phyloP scores from a whole-genome alignment of 345 rosid genomes.

The Populus nigra region DNA sequence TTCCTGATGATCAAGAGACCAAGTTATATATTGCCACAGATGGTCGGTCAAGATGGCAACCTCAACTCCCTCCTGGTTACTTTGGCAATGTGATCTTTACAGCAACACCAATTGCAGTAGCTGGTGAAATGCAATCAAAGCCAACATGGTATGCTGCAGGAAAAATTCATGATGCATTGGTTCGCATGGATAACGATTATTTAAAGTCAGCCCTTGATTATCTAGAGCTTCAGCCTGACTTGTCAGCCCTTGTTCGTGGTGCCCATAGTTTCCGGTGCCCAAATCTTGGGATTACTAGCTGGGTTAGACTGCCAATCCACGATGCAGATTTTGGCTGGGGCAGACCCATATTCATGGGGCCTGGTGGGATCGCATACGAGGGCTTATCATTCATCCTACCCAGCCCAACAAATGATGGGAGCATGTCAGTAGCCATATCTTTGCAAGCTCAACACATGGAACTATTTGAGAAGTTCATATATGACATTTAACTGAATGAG shows the following conservation, averaged over 20 bases:
- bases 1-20: slow-evolving; percentile 57
- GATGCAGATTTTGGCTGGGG: slow-evolving; percentile 98
- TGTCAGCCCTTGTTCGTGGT: slow-evolving; percentile 72
- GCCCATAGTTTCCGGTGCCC: slow-evolving; percentile 84
- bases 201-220: slow-evolving; percentile 92
- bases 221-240: slow-evolving; percentile 84
- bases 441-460: slow-evolving; percentile 79
- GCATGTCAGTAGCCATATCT: slow-evolving; percentile 75
- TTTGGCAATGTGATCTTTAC: slow-evolving; percentile 93
- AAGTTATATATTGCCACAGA: slow-evolving; percentile 88
- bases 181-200: slow-evolving; percentile 77
- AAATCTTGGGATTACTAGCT: slow-evolving; percentile 82
- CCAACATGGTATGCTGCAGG: slow-evolving; percentile 91
- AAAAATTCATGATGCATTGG: slow-evolving; percentile 70
- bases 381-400: slow-evolving; percentile 78
- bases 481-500: slow-evolving; percentile 30
- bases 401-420: slow-evolving; percentile 71
- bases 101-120: slow-evolving; percentile 70
- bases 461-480: slow-evolving; percentile 57
- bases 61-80: slow-evolving; percentile 82
- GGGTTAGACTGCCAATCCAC: slow-evolving; percentile 82
- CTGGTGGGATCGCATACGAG: slow-evolving; percentile 80
- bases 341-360: slow-evolving; percentile 87
- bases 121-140: slow-evolving; percentile 63
- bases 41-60: slow-evolving; percentile 73